Percentiles rank a stretch among this genome's conserved stretches.
phyloP scores from a whole-genome alignment of 176 grass and related monocot genomes.

The Rhynchospora pubera region DNA sequence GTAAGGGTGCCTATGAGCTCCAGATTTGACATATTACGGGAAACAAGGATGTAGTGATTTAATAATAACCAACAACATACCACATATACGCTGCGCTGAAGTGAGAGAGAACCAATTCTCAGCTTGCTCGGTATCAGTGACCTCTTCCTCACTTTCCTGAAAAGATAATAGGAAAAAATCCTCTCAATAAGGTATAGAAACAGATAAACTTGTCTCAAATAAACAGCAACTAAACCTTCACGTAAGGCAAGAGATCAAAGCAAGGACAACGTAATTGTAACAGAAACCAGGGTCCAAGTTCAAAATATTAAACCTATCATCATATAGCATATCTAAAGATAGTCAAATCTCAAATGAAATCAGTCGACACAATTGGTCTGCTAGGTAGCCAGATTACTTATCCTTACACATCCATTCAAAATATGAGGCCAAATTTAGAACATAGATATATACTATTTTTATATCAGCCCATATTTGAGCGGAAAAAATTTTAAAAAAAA shows the following conservation, averaged over 20 bases:
- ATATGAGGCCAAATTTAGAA: not conserved
- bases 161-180: constrained; percentile 18
- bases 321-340: not conserved
- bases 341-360: not conserved
- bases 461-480: not conserved
- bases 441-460: not conserved
- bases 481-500: not conserved
- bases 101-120: constrained; percentile 99
- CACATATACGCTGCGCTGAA: constrained; percentile 95
- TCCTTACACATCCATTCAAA: not conserved
- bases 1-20: not conserved
- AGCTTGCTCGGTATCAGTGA: constrained; percentile 90
- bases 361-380: not conserved
- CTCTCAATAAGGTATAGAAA: not conserved
- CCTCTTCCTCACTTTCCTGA: constrained; percentile 94
- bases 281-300: not conserved
- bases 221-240: not conserved
- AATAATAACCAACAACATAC: constrained; percentile 33
- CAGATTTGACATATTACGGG: not conserved
- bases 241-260: not conserved
- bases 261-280: not conserved
- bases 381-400: not conserved
- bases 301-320: not conserved
- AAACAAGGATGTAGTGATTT: not conserved
- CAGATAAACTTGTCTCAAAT: not conserved